Evolutionary conservation across 2,329 filamentous ascomycete genomes (phyloP).

Genomic region (Raffaelea albimanens): DNA sequence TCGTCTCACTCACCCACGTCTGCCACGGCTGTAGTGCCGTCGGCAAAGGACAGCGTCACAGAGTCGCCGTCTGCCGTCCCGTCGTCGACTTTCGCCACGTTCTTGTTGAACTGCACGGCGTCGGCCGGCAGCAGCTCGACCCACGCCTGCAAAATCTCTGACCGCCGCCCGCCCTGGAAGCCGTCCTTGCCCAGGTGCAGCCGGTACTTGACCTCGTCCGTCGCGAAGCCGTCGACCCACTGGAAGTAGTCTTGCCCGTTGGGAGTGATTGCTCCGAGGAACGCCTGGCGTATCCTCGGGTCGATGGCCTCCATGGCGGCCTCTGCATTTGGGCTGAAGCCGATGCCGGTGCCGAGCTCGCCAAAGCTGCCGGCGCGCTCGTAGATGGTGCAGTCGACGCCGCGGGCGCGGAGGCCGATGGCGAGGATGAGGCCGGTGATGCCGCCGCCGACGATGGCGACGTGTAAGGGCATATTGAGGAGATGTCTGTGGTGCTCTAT

Average conservation of each 20-base stretch:
- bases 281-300: slow-evolving; percentile 26
- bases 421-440: slow-evolving; percentile 40
- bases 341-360: slow-evolving; percentile 42
- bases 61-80: not conserved
- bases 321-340: slow-evolving; percentile 41
- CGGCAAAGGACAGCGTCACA: slow-evolving; percentile 19
- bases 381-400: slow-evolving; percentile 33
- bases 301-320: slow-evolving; percentile 31
- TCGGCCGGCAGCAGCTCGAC: slow-evolving; percentile 19
- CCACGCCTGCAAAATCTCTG: slow-evolving; percentile 30
- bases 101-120: slow-evolving; percentile 23
- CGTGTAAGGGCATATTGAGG: slow-evolving; percentile 11
- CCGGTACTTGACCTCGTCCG: slow-evolving; percentile 21
- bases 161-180: slow-evolving; percentile 31
- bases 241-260: slow-evolving; percentile 33
- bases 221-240: slow-evolving; percentile 27
- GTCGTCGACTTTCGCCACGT: slow-evolving; percentile 20
- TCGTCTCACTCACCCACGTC: slow-evolving; percentile 25
- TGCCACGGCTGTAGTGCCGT: slow-evolving; percentile 19
- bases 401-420: slow-evolving; percentile 33
- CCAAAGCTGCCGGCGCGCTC: slow-evolving; percentile 32
- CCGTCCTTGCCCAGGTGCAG: slow-evolving; percentile 28
- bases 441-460: slow-evolving; percentile 42
- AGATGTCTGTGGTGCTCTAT: too few species aligned
- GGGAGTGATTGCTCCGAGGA: slow-evolving; percentile 25